Conservation (phyloP, 305 asterid species). For the Fraxinus sp. region DNA sequence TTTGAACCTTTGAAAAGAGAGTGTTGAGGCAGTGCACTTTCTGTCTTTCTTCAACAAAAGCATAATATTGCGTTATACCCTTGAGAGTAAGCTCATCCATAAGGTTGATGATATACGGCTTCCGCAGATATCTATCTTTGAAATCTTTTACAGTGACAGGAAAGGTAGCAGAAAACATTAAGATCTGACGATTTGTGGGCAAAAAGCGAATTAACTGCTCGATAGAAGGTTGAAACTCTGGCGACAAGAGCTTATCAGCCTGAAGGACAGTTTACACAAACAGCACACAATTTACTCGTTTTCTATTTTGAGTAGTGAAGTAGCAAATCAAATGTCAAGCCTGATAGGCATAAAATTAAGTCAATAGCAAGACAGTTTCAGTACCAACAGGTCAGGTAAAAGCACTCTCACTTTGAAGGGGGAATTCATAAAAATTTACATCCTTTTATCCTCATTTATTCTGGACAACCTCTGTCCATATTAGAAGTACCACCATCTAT, state of each 20-base stretch:
- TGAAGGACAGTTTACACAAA: conserved; percentile 20
- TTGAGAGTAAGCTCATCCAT: conserved; percentile 65
- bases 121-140: conserved; percentile 50
- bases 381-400: neutral
- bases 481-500: neutral
- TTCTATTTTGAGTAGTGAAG: neutral
- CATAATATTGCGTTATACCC: conserved; percentile 61
- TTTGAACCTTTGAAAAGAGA: conserved; percentile 57
- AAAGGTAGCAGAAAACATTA: conserved; percentile 62
- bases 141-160: conserved; percentile 58
- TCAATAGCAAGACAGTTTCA: neutral
- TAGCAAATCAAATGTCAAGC: neutral
- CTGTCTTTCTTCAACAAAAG: conserved; percentile 68
- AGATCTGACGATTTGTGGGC: conserved; percentile 47
- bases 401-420: neutral
- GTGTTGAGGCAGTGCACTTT: conserved; percentile 67
- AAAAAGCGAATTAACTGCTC: conserved; percentile 50
- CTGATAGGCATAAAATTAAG: neutral
- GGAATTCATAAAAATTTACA: neutral
- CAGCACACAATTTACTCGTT: neutral
- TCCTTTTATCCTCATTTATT: neutral
- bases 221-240: conserved; percentile 60
- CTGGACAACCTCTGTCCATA: neutral
- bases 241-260: conserved; percentile 64
- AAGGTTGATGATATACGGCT: conserved; percentile 53